Evolutionary conservation across 108 stramenopile genomes (phyloP), one percentile per base, ranked within the genome.

Genomic region (Aurantiochytrium sp.): DNA sequence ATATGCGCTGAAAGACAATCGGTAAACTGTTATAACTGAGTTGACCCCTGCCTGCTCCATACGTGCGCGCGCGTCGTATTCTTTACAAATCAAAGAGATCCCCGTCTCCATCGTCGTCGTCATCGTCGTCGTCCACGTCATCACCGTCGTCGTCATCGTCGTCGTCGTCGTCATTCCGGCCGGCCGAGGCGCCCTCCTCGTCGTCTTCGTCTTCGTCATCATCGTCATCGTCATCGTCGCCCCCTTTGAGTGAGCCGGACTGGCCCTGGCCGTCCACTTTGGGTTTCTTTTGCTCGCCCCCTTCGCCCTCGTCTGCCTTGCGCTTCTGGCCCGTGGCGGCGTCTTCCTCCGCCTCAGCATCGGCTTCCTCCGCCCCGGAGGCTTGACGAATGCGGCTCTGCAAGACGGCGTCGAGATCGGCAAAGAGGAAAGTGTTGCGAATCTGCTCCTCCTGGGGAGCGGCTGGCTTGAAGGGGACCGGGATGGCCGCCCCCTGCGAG

Each of bases 381-480:
- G 73, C 73, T 24, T 48, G n/a, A 6, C 73, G 73, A 41, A 81
- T 48, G 32, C 59, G 27, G 24, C 32, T 41, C 24, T 81, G 21
- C 39, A 81, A 12, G 17, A 81, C 45, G 12, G 39, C 30, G 6
- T 81, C 73, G 6, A 81, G 39, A 12, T 81, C 45, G 6, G 73
- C 73, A 81, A 81, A 81, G 27, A 81, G 45, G 39, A 48, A 48
- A 6, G 42, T 48, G 39, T 81, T 81, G 42, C 73, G 73, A 48
- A 81, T 81, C 42, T 48, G 42, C 39, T 81, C 73, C 32, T 81
- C 73, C 2, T 81, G 73, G 6, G 73, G 73, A 6, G 73, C 73
- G 6, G 73, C 42, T 48, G 73, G 73, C 45, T 81, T 81, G 3
- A 48, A 81, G 12, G 73, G 73, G 10, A 81, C 39, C 6, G 73